Conservation (phyloP, 31 red algal species). For the Asparagopsis taxiformis region DNA sequence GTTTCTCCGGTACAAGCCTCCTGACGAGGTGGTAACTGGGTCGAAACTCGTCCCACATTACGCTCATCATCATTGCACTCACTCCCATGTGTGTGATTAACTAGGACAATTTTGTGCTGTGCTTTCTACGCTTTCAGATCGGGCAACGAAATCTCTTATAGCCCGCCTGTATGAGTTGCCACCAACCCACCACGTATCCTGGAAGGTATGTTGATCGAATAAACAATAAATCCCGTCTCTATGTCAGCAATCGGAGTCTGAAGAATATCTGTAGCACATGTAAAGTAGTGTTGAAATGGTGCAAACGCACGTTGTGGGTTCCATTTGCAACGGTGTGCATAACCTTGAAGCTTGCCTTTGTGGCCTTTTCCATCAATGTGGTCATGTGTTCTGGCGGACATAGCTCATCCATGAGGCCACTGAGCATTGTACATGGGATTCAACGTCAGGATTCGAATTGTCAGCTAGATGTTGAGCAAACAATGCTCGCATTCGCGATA, state of each 20-base stretch:
- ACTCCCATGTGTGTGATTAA: neutral
- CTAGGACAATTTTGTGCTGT: neutral
- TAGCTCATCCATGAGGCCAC: constrained; percentile 80
- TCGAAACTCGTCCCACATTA: neutral
- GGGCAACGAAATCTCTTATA: constrained; percentile 63
- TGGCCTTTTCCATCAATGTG: constrained; percentile 32
- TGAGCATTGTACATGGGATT: no score
- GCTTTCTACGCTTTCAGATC: neutral
- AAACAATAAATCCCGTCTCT: neutral
- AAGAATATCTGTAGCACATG: no score
- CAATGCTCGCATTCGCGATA: no score
- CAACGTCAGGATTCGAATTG: no score
- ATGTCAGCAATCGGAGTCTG: no score
- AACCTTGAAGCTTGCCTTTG: constrained; percentile 11
- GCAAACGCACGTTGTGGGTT: constrained; percentile 82
- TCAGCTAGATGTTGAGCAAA: no score
- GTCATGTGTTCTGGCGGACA: constrained; percentile 83
- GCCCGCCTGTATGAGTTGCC: constrained; percentile 46
- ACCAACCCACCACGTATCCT: constrained; percentile 84
- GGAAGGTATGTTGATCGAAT: neutral
- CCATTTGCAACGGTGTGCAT: constrained; percentile 66
- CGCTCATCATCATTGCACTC: constrained; percentile 13
- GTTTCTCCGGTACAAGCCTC: no score
- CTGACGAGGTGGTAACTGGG: neutral
- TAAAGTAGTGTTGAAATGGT: no score